Evolutionary conservation across 345 rosid species (phyloP).

Genomic region (Eucalyptus rudis): DNA sequence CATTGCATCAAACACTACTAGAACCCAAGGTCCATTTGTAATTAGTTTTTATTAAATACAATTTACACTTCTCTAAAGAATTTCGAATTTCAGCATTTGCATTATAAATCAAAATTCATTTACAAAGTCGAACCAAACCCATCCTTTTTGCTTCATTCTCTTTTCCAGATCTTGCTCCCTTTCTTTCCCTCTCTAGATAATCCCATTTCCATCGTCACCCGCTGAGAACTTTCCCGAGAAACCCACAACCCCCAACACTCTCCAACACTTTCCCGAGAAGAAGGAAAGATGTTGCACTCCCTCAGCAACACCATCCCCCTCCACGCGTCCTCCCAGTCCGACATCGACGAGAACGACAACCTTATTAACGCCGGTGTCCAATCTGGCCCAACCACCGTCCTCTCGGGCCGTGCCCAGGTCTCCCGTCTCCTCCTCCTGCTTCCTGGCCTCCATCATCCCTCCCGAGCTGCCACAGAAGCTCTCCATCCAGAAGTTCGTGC

Average conservation of each 20-base stretch:
- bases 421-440: constrained; percentile 67
- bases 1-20: no score
- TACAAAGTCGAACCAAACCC: no score
- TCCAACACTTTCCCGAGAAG: not conserved
- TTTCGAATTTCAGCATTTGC: no score
- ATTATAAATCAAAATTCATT: no score
- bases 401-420: constrained; percentile 66
- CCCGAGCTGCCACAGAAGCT: constrained; percentile 14
- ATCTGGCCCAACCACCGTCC: constrained; percentile 54
- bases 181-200: not conserved
- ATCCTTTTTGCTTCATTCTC: not conserved
- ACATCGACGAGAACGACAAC: constrained; percentile 92
- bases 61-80: no score
- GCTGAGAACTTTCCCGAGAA: not conserved
- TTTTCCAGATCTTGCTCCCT: not conserved
- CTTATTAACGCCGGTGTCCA: constrained; percentile 70
- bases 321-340: constrained; percentile 77
- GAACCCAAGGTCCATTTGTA: no score
- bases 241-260: not conserved
- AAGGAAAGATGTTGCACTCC: constrained; percentile 34
- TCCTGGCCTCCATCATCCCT: constrained; percentile 58
- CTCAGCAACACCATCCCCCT: constrained; percentile 69
- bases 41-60: no score
- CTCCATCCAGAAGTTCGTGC: not conserved
- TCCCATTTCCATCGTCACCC: not conserved